phyloP scores from a whole-genome alignment of 495 filamentous ascomycete genomes.

The Neurospora sp. region DNA sequence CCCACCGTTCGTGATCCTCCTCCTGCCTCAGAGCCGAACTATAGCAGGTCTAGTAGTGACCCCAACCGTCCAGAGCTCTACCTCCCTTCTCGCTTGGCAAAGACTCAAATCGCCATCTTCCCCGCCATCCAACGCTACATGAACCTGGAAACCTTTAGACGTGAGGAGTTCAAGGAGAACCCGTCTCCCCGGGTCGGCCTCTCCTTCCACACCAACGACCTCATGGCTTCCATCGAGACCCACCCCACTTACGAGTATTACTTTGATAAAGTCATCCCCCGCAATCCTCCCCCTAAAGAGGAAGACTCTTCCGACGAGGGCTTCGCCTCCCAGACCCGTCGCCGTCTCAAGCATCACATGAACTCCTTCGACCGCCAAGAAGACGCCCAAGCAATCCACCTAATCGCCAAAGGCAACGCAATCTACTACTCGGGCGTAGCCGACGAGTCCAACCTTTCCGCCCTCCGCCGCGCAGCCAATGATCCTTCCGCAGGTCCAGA shows the following conservation, averaged over 20 bases:
- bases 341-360: neutral
- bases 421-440: neutral
- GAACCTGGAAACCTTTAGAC: neutral
- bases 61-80: conserved; percentile 1
- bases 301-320: neutral
- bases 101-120: conserved; percentile 30
- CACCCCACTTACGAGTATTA: neutral
- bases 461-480: neutral
- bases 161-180: conserved; percentile 20
- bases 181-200: conserved; percentile 9
- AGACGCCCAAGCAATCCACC: neutral
- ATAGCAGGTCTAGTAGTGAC: neutral
- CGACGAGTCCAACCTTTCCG: neutral
- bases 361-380: neutral
- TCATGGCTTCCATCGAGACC: neutral
- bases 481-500: neutral
- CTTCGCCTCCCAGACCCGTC: neutral
- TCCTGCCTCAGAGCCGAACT: too few species aligned
- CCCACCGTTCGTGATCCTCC: neutral
- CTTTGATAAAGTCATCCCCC: neutral
- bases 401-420: neutral
- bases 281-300: neutral
- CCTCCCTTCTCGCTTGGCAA: conserved; percentile 24
- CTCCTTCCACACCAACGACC: neutral
- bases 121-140: conserved; percentile 28